Percentiles rank a stretch among this genome's conserved stretches.
Conservation (phyloP, 2,329 filamentous ascomycete species). For the Neofusicoccum laricinum region DNA sequence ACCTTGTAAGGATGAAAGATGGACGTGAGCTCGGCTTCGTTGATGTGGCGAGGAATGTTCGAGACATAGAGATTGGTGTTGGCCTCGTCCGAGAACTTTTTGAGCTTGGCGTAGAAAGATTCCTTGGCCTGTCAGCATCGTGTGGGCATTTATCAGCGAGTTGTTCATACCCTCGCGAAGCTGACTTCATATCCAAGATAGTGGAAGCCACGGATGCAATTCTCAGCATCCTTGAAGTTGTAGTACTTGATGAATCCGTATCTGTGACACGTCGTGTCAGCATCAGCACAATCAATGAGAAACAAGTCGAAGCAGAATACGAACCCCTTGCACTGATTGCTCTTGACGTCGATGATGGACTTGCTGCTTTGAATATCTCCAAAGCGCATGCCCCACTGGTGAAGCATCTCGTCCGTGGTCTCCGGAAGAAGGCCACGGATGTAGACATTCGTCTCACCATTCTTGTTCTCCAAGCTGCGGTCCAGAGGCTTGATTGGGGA, state of each 20-base stretch:
- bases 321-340: constrained; percentile 92
- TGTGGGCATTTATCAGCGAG: constrained; percentile 20
- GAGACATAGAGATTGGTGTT: constrained; percentile 99
- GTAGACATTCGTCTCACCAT: constrained; percentile 96
- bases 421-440: constrained; percentile 94
- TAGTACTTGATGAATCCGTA: constrained; percentile 98
- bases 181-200: constrained; percentile 95
- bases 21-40: constrained; percentile 77
- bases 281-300: constrained; percentile 13
- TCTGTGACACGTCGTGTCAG: constrained; percentile 51
- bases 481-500: constrained; percentile 88
- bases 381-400: constrained; percentile 80
- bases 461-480: constrained; percentile 90
- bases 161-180: constrained; percentile 76
- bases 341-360: constrained; percentile 94
- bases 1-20: constrained; percentile 81
- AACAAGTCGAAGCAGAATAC: constrained; percentile 22
- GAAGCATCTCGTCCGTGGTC: constrained; percentile 86
- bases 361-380: constrained; percentile 95
- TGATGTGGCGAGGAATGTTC: constrained; percentile 88
- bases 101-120: constrained; percentile 96
- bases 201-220: constrained; percentile 94
- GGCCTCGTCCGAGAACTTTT: constrained; percentile 83
- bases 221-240: constrained; percentile 82
- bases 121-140: constrained; percentile 47